These are phyloP conservation scores for Bombardia bombarda DNA, from an alignment of 495 filamentous ascomycete genomes.

Conservation along the genomic window DNA sequence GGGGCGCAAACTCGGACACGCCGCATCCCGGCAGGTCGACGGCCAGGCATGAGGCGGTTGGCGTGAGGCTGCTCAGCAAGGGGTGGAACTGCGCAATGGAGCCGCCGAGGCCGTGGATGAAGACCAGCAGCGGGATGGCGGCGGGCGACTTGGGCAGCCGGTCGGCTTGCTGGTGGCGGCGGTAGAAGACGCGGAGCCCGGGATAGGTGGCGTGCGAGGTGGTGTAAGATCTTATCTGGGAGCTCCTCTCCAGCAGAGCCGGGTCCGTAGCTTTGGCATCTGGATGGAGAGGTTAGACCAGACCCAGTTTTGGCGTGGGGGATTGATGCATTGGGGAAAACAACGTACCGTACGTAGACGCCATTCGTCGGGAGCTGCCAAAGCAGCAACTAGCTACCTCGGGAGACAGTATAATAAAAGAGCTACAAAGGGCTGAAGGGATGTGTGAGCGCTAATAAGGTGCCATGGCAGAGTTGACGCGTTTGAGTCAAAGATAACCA, in stretches of 20 bases:
- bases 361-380: no score
- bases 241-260: constrained; percentile 68
- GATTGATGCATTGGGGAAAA: neutral
- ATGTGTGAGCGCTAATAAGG: no score
- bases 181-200: constrained; percentile 73
- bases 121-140: constrained; percentile 78
- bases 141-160: constrained; percentile 64
- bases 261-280: constrained; percentile 53
- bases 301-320: neutral
- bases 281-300: constrained; percentile 1
- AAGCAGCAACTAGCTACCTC: no score
- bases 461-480: no score
- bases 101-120: constrained; percentile 86
- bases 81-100: constrained; percentile 82
- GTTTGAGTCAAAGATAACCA: no score
- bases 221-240: constrained; percentile 60
- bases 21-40: constrained; percentile 91
- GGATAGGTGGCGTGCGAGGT: constrained; percentile 65
- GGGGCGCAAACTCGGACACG: constrained; percentile 61
- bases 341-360: constrained; percentile 4
- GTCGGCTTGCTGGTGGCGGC: constrained; percentile 68
- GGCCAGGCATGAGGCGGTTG: constrained; percentile 79
- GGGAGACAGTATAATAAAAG: no score
- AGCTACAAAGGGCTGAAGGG: no score
- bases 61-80: constrained; percentile 71